These are phyloP conservation scores for Takashimella tepidaria DNA, from an alignment of 1,284 basidiomycete species.

Conservation along the genomic window DNA sequence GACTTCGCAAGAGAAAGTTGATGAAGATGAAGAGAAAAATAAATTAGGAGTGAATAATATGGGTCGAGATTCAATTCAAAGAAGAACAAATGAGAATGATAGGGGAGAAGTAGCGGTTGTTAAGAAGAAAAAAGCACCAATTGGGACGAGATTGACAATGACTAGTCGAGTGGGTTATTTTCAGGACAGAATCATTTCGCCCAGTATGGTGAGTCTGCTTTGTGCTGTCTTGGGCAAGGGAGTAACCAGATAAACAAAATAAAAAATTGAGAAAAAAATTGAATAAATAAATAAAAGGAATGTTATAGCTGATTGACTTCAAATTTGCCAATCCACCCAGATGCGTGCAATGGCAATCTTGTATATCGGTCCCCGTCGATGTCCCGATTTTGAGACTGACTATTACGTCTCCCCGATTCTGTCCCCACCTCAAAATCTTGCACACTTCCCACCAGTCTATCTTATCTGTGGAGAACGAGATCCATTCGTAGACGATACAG, in stretches of 20 bases:
- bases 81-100: conserved; percentile 18
- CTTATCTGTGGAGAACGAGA: conserved; percentile 94
- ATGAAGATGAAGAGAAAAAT: conserved; percentile 10
- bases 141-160: conserved; percentile 88
- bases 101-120: conserved; percentile 19
- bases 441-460: conserved; percentile 86
- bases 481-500: conserved; percentile 89
- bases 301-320: neutral
- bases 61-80: neutral
- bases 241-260: too few relatives aligned
- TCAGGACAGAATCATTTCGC: conserved; percentile 83
- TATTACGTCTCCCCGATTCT: conserved; percentile 93
- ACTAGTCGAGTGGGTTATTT: conserved; percentile 92
- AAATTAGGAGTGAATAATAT: too few relatives aligned
- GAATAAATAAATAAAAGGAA: too few relatives aligned
- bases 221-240: too few relatives aligned
- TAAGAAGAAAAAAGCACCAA: conserved; percentile 48
- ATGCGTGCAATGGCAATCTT: conserved; percentile 98
- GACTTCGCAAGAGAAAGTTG: neutral
- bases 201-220: conserved; percentile 81
- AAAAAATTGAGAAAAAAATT: too few relatives aligned
- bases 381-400: conserved; percentile 90
- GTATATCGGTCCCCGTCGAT: conserved; percentile 86
- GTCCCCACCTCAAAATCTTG: conserved; percentile 73
- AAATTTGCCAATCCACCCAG: too few relatives aligned